These are phyloP conservation scores for Plenodomus lindquistii DNA, from an alignment of 2,329 filamentous ascomycete genomes.

Conservation along the genomic window DNA sequence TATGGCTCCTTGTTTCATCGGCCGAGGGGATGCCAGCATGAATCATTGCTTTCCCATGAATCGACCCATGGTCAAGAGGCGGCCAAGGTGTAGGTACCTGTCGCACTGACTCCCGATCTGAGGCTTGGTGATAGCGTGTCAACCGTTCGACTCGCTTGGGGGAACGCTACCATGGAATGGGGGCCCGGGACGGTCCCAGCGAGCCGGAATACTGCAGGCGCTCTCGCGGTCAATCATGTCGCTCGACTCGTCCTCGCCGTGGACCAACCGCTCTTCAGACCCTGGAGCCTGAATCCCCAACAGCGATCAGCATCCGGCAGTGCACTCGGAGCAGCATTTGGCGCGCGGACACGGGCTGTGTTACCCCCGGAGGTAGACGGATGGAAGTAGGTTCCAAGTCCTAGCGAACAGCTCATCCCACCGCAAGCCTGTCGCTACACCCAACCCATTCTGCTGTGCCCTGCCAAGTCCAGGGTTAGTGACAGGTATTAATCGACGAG, in stretches of 20 bases:
- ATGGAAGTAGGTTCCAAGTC: constrained; percentile 18
- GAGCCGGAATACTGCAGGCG: constrained; percentile 18
- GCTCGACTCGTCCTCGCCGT: constrained; percentile 16
- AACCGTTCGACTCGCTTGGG: constrained; percentile 16
- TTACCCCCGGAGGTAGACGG: constrained; percentile 26
- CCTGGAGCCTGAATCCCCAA: constrained; percentile 19
- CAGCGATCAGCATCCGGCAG: constrained; percentile 21
- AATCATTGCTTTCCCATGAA: constrained; percentile 3
- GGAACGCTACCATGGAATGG: constrained; percentile 28
- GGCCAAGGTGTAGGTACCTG: not conserved
- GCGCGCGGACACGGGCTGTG: constrained; percentile 25
- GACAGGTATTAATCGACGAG: constrained; percentile 32
- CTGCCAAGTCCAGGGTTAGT: constrained; percentile 32
- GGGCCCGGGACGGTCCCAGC: constrained; percentile 13
- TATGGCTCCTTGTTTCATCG: constrained; percentile 2
- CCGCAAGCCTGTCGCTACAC: constrained; percentile 32
- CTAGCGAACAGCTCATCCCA: constrained; percentile 31
- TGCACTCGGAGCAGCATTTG: constrained; percentile 14
- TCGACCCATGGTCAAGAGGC: not conserved
- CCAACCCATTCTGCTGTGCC: constrained; percentile 24
- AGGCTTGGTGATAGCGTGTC: constrained; percentile 11
- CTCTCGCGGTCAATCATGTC: constrained; percentile 20
- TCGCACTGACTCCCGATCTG: constrained; percentile 13
- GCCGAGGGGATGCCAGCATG: constrained; percentile 1
- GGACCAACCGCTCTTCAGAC: constrained; percentile 19